These are phyloP conservation scores for Thermochaetoides dissita DNA, from an alignment of 2,329 filamentous ascomycete species.

Conservation along the genomic window DNA sequence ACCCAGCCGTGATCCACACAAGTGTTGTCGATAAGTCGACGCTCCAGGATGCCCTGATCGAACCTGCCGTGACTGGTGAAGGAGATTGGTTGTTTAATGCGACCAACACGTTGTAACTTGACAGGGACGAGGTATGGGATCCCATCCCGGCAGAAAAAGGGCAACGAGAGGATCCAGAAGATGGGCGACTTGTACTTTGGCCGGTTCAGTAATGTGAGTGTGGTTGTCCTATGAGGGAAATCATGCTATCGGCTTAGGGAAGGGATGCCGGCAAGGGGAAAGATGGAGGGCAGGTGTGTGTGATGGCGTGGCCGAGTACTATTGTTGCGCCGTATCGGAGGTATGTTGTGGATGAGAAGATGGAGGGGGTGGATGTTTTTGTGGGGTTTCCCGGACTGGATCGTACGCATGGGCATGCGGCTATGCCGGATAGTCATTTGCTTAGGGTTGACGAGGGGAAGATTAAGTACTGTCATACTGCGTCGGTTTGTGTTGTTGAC, in stretches of 20 bases:
- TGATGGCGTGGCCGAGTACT: conserved; percentile 10
- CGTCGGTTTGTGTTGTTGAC: conserved; percentile 8
- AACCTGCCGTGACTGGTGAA: conserved; percentile 12
- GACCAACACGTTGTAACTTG: conserved; percentile 11
- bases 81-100: conserved; percentile 19
- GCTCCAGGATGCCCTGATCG: conserved; percentile 15
- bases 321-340: conserved; percentile 14
- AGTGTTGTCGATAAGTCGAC: conserved; percentile 15
- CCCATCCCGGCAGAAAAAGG: conserved; percentile 10
- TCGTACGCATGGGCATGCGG: conserved; percentile 6
- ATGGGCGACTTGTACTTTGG: conserved; percentile 17
- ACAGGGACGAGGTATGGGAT: conserved; percentile 12
- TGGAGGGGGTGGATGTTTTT: conserved; percentile 16
- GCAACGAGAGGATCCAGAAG: conserved; percentile 12
- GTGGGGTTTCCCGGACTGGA: conserved; percentile 17
- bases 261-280: conserved; percentile 10
- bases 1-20: conserved; percentile 25
- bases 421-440: conserved; percentile 17
- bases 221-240: conserved; percentile 11
- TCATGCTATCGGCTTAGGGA: conserved; percentile 17
- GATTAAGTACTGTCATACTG: conserved; percentile 17
- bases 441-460: conserved; percentile 17
- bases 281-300: conserved; percentile 5
- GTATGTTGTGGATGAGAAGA: conserved; percentile 17
- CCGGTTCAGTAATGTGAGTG: conserved; percentile 13